A percentile compares a stretch with the other conserved stretches of the same genome.
These are phyloP conservation scores for Ajuga reptans DNA, from an alignment of 305 asterid genomes.

Conservation along the genomic window DNA sequence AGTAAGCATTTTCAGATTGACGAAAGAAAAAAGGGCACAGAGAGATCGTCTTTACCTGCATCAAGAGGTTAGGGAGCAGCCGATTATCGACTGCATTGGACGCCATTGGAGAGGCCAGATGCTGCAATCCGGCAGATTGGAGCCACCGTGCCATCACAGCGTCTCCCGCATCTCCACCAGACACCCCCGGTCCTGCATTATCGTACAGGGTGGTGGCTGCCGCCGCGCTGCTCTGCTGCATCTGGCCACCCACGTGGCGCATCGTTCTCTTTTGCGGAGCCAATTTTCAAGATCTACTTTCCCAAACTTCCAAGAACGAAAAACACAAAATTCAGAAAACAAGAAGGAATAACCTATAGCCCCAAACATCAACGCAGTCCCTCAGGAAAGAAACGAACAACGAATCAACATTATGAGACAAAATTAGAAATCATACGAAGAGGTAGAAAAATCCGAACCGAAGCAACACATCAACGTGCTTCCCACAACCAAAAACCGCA, in stretches of 20 bases:
- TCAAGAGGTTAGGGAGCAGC: conserved; percentile 61
- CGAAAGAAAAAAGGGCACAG: neutral
- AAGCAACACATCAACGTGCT: conserved; percentile 38
- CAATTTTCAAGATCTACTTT: conserved; percentile 75
- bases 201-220: conserved; percentile 89
- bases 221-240: conserved; percentile 89
- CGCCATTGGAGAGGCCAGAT: conserved; percentile 90
- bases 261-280: conserved; percentile 94
- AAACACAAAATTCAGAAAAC: conserved; percentile 10
- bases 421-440: conserved; percentile 25
- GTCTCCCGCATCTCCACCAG: conserved; percentile 79
- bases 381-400: neutral
- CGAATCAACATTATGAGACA: neutral
- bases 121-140: conserved; percentile 98
- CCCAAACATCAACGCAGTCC: neutral
- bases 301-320: conserved; percentile 30
- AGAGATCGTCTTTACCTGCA: conserved; percentile 57
- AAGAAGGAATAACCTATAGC: neutral
- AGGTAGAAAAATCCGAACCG: conserved; percentile 29
- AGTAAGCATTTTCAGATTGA: neutral
- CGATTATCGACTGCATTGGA: conserved; percentile 69
- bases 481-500: conserved; percentile 21
- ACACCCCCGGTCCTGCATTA: conserved; percentile 67
- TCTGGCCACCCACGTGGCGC: conserved; percentile 99
- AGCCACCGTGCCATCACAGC: conserved; percentile 99